Evolutionary conservation across 2,329 filamentous ascomycete species (phyloP).

Genomic region (Ophiostoma piceae): DNA sequence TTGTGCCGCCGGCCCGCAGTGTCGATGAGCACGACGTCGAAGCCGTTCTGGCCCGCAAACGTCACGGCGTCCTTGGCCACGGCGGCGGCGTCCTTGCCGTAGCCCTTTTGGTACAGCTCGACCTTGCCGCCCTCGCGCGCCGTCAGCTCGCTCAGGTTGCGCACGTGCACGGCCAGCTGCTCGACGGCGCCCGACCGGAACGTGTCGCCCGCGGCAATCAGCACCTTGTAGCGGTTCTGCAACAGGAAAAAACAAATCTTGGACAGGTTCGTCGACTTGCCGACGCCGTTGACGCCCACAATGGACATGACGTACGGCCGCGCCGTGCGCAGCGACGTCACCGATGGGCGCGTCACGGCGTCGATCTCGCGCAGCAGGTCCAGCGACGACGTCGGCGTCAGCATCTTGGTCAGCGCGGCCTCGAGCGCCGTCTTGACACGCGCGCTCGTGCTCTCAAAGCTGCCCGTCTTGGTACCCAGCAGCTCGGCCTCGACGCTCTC

Average conservation of each 20-base stretch:
- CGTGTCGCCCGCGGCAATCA: constrained; percentile 92
- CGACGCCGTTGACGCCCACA: constrained; percentile 95
- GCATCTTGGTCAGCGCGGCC: constrained; percentile 85
- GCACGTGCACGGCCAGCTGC: constrained; percentile 90
- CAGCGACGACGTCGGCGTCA: constrained; percentile 90
- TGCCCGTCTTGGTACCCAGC: constrained; percentile 83
- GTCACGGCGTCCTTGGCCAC: constrained; percentile 92
- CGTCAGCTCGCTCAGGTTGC: constrained; percentile 84
- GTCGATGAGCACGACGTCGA: constrained; percentile 93
- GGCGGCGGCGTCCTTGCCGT: constrained; percentile 93
- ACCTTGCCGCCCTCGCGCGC: constrained; percentile 74
- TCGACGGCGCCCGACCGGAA: constrained; percentile 97
- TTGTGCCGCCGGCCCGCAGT: constrained; percentile 94
- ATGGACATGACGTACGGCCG: constrained; percentile 97
- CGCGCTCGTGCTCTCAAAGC: constrained; percentile 79
- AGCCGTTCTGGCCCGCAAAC: constrained; percentile 67
- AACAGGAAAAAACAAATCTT: constrained; percentile 98
- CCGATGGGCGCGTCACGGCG: constrained; percentile 62
- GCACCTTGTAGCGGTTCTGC: constrained; percentile 92
- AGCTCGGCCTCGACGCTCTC: constrained; percentile 87
- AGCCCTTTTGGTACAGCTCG: constrained; percentile 93
- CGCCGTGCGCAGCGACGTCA: constrained; percentile 55
- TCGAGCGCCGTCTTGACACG: constrained; percentile 85
- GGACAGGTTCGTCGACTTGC: constrained; percentile 94
- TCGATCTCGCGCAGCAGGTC: constrained; percentile 93